These are phyloP conservation scores for Colletotrichum lupini DNA, from an alignment of 2,329 filamentous ascomycete species.

Conservation along the genomic window DNA sequence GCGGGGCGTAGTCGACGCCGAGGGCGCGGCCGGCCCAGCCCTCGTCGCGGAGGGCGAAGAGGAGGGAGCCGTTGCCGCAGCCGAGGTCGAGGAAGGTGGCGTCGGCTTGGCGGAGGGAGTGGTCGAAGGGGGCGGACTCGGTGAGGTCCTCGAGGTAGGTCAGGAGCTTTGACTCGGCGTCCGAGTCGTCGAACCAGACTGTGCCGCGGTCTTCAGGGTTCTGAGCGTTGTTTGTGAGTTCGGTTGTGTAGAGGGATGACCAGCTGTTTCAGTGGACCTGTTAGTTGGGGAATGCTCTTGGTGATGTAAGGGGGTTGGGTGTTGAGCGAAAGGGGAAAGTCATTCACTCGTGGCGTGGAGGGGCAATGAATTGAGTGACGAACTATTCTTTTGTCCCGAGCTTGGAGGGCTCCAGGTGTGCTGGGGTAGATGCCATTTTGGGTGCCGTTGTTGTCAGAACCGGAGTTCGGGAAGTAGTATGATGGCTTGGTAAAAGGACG, in stretches of 20 bases:
- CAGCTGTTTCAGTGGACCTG: constrained; percentile 62
- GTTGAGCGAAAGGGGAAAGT: background rate
- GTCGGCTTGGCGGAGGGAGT: constrained; percentile 35
- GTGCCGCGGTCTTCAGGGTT: constrained; percentile 86
- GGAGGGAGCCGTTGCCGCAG: constrained; percentile 91
- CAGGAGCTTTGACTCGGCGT: constrained; percentile 85
- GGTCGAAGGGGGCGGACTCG: constrained; percentile 37
- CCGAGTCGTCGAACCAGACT: constrained; percentile 95
- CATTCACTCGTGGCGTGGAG: background rate
- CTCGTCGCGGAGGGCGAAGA: constrained; percentile 80
- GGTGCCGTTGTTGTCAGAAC: too few relatives aligned
- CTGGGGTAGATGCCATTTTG: constrained; percentile 55
- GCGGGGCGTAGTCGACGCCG: constrained; percentile 87
- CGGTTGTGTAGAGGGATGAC: constrained; percentile 78
- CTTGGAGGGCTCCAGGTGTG: constrained; percentile 78
- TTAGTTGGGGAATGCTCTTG: constrained; percentile 23
- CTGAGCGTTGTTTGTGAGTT: constrained; percentile 76
- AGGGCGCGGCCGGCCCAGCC: constrained; percentile 77
- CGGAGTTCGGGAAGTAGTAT: too few relatives aligned
- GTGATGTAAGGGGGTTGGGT: constrained; percentile 4
- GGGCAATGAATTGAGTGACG: constrained; percentile 44
- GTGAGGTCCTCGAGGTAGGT: constrained; percentile 64
- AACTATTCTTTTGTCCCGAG: constrained; percentile 95
- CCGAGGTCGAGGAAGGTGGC: constrained; percentile 85
- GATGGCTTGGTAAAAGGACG: too few relatives aligned